phyloP scores from a whole-genome alignment of 257 asterid species.

The Primulina eburnea region DNA sequence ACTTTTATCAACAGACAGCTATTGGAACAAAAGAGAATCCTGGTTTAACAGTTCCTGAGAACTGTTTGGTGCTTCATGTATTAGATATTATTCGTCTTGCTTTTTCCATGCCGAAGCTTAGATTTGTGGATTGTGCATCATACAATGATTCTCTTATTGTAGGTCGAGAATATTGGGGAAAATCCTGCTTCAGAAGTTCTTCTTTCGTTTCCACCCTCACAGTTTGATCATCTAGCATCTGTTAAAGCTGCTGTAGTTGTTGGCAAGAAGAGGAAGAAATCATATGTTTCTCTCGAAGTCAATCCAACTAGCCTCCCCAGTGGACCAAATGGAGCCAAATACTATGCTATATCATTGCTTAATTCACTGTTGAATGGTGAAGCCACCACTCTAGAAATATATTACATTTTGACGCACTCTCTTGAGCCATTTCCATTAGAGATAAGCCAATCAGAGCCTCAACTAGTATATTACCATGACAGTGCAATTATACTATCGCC shows the following conservation, averaged over 20 bases:
- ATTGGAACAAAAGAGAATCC: not conserved
- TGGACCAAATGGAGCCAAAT: conserved; percentile 75
- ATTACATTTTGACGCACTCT: conserved; percentile 70
- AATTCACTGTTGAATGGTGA: conserved; percentile 66
- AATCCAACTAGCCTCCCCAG: conserved; percentile 51
- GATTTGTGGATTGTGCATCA: conserved; percentile 19
- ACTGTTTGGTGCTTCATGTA: not conserved
- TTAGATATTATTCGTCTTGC: not conserved
- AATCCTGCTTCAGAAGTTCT: conserved; percentile 70
- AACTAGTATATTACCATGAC: conserved; percentile 88
- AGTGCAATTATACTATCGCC: conserved; percentile 88
- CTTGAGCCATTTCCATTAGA: conserved; percentile 92
- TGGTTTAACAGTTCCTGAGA: not conserved
- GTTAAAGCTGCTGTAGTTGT: conserved; percentile 68
- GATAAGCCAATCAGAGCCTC: conserved; percentile 89
- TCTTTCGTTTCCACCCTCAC: conserved; percentile 71
- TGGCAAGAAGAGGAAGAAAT: conserved; percentile 85
- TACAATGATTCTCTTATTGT: conserved; percentile 24
- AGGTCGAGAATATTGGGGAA: conserved; percentile 78
- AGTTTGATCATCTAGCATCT: conserved; percentile 68
- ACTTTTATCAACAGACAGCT: not conserved
- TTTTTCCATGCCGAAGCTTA: conserved; percentile 14
- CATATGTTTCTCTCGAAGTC: conserved; percentile 63
- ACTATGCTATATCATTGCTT: conserved; percentile 51
- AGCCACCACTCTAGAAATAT: conserved; percentile 62